Conservation (phyloP, 1,139 yeast genomes). For the Saccharomyces hybrid region DNA sequence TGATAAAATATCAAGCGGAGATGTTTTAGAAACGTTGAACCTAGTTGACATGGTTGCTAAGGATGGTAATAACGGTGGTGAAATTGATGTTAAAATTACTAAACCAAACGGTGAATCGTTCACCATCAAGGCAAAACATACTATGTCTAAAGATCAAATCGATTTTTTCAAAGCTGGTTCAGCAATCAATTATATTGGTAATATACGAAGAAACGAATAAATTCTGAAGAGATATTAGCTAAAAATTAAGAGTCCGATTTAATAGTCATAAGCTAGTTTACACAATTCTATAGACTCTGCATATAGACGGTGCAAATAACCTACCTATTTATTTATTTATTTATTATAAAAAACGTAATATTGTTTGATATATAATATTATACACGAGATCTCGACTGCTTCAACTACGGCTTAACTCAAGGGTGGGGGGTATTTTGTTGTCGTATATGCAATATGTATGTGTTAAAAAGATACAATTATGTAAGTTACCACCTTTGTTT, state of each 20-base stretch:
- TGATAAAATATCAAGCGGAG: conserved; percentile 70
- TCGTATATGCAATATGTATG: neutral
- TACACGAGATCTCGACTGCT: neutral
- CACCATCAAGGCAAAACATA: conserved; percentile 73
- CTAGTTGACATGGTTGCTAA: conserved; percentile 70
- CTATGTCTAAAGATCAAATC: conserved; percentile 93
- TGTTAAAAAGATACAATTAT: neutral
- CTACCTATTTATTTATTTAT: neutral
- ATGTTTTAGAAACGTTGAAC: conserved; percentile 68
- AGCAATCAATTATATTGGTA: conserved; percentile 88
- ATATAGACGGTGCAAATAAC: conserved; percentile 1
- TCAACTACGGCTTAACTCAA: neutral
- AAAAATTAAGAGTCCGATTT: neutral
- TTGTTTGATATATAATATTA: neutral
- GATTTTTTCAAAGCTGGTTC: conserved; percentile 96
- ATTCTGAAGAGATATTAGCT: neutral
- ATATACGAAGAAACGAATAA: conserved; percentile 34
- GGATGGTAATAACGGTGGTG: conserved; percentile 83
- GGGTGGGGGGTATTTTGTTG: neutral
- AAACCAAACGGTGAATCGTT: conserved; percentile 67
- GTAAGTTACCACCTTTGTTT: conserved; percentile 6
- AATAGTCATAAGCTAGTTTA: neutral
- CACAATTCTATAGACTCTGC: conserved; percentile 1
- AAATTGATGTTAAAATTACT: conserved; percentile 59
- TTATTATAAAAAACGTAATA: neutral